Percentiles rank a stretch among this genome's conserved stretches.
phyloP scores from a whole-genome alignment of 225 moss, liverwort and hornwort species.

The Neckera pumila region DNA sequence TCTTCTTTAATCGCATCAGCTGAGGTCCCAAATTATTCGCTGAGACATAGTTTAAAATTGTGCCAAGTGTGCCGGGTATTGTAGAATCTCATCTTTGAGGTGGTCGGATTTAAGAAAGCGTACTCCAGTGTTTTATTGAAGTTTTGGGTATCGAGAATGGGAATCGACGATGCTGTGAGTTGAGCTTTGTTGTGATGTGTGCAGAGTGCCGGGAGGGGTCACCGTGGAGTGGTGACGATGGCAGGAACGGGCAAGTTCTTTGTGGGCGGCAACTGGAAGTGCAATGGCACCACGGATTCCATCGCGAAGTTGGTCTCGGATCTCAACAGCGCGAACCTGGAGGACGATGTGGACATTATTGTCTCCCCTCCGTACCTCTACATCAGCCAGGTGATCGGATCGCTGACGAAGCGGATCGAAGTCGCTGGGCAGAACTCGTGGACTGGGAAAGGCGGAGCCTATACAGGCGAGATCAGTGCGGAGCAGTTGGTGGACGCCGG shows the following conservation, averaged over 20 bases:
- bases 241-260: slow-evolving; percentile 84
- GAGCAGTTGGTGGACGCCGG: slow-evolving; percentile 81
- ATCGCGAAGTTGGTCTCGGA: slow-evolving; percentile 71
- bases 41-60: not conserved
- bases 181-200: not conserved
- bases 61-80: not conserved
- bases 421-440: slow-evolving; percentile 86
- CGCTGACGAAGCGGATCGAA: slow-evolving; percentile 70
- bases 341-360: slow-evolving; percentile 74
- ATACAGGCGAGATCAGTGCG: slow-evolving; percentile 90
- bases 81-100: not conserved
- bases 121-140: not conserved
- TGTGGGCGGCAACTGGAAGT: slow-evolving; percentile 98
- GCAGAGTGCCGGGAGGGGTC: slow-evolving; percentile 30
- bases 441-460: slow-evolving; percentile 92
- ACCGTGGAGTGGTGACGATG: slow-evolving; percentile 62
- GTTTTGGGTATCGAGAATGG: not conserved
- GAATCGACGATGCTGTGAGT: not conserved
- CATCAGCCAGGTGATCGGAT: slow-evolving; percentile 54
- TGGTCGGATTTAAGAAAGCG: not conserved
- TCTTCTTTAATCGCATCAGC: not conserved
- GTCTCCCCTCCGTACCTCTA: slow-evolving; percentile 77
- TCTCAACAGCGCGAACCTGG: slow-evolving; percentile 67
- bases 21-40: no score
- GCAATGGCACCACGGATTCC: slow-evolving; percentile 81